These are phyloP conservation scores for Cordyceps militaris DNA, from an alignment of 2,329 filamentous ascomycete species.

Conservation along the genomic window DNA sequence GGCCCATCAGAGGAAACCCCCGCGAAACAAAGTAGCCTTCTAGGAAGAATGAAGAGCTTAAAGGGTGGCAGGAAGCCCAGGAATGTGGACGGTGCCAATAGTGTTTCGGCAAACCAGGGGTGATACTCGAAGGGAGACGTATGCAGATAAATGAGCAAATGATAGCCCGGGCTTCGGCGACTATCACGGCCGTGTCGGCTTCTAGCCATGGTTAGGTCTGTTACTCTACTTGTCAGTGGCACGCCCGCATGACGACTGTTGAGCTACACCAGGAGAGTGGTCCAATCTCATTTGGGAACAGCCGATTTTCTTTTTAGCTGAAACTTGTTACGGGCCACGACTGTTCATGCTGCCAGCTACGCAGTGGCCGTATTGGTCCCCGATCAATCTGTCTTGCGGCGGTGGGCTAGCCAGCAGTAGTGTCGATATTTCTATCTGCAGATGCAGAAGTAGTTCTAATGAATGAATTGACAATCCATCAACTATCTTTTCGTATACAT, in stretches of 20 bases:
- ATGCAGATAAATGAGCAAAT: background rate
- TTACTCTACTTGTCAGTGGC: background rate
- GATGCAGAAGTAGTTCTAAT: slow-evolving; percentile 8
- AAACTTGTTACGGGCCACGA: background rate
- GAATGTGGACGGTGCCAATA: slow-evolving; percentile 29
- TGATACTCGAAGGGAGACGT: slow-evolving; percentile 9
- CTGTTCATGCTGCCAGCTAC: background rate
- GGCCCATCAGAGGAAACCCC: slow-evolving; percentile 33
- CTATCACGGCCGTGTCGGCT: background rate
- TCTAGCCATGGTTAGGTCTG: background rate
- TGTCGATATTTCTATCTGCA: slow-evolving; percentile 5
- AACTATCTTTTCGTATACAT: background rate
- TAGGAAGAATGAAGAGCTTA: slow-evolving; percentile 75
- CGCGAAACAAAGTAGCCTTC: slow-evolving; percentile 52
- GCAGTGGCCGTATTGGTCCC: background rate
- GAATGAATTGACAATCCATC: slow-evolving; percentile 1
- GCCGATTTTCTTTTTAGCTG: background rate
- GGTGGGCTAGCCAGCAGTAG: background rate
- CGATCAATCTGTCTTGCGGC: background rate
- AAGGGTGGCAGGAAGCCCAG: slow-evolving; percentile 55
- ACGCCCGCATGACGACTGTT: background rate
- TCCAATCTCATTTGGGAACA: background rate
- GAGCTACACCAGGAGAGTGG: background rate
- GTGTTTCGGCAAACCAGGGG: background rate
- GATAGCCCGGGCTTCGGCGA: background rate